Base-by-base conservation (phyloP, 2,329 filamentous ascomycete genomes). In the Penicillium digitatum region DNA sequence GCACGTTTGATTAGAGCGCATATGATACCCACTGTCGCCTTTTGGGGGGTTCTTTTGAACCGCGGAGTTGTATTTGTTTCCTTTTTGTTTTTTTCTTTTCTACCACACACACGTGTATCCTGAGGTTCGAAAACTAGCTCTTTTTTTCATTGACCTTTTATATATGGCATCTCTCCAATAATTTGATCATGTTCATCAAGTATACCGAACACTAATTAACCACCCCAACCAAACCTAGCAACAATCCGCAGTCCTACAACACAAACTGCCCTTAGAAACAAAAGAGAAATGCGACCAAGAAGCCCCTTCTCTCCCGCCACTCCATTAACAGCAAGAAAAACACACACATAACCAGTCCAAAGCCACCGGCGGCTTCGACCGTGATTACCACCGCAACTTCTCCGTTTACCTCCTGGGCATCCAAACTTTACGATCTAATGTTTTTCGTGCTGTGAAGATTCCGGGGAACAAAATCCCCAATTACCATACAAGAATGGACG, bases 171-270 rank as follows among this genome's bases (percentile, higher is more conserved):
- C 8, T 26, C 38, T 40, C 12, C 16, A 24, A 32, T 32, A 45
- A n/a, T 24, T 16, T 16, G 10, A 31, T 44, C 42, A 29, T 20
- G 7, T 20, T 20, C n/a, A 43, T 39, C 7, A 26, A 10, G 8
- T 6, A 40, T 40, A 16, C 14, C 14, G 14, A 11, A 24, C 81
- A 60, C 74, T 83, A 47, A 71, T 72, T 8, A 76, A 77, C 8
- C 80, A 83, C 61, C 69, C 74, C 3, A 72, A 83, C 4, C 65
- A 76, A 1, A 56, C 69, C 5, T 54, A 62, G 5, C 65, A 79
- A 16, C 79, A 78, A 59, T 58, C 73, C 10, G 64, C 65, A 2
- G 72, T 77, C 2, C 71, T 82, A 54, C 58, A 72, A 16, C 70
- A 73, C 61, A 66, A 70, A 4, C 72, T 83, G 5, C 60, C 66